Base-by-base conservation (phyloP, 73 alveolate species). In the Paramecium sexaurelia region DNA sequence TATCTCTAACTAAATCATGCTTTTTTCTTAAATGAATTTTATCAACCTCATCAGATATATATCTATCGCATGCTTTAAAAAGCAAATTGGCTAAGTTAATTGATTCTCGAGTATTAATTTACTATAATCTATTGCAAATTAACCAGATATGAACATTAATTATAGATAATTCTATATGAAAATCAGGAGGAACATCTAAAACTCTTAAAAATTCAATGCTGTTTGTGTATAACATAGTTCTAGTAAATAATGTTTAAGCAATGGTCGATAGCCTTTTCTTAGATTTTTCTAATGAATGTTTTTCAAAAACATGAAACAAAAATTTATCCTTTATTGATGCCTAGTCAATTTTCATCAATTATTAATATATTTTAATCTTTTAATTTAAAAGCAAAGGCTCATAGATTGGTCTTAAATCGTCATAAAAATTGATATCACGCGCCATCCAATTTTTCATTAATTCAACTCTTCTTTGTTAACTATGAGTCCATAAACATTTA, bases 101-200 rank as follows among this genome's bases (percentile, higher is more conserved):
- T 24, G 91, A 39, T 17, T 29, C 68, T n/a, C 57, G 11, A 1
- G 89, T 88, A 37, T 88, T 68, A 24, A 88, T 69, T 27, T 67
- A 68, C 27, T 69, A 20, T 6, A 88, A 33, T n/a, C 94, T 61
- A 88, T 95, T 78, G 37, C 55, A 45, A 36, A 95, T 29, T 26
- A 95, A 67, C 96, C 96, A 95, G 7, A 95, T 68, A 78, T 95
- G 98, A 96, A 95, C 85, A 57, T 95, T 95, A 20, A 92, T 89
- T 11, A 95, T 94, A 8, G 96, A 91, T 73, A 94, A 96, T 47
- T 95, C 95, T 51, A 95, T 95, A 61, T 95, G 98, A 87, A 95
- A 95, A 87, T 95, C 98, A 57, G 95, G 94, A 55, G 95, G 97
- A 11, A 94, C 93, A 43, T 95, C 97, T 86, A 95, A 86, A 0